Evolutionary conservation across 441 rosid species (phyloP).

Genomic region (Adansonia grandidieri): DNA sequence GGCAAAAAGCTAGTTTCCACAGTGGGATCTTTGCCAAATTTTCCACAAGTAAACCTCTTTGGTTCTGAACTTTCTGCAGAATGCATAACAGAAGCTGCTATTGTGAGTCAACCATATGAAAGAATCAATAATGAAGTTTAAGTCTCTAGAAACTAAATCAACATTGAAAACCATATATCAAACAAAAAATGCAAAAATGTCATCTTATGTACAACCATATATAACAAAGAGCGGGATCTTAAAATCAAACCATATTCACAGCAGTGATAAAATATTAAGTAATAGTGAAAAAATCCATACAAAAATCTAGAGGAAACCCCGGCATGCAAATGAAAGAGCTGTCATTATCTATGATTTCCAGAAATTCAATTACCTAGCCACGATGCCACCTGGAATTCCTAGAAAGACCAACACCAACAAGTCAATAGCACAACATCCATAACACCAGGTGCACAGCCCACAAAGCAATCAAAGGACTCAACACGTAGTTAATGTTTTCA

Average conservation of each 20-base stretch:
- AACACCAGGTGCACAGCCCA: neutral
- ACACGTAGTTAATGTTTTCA: neutral
- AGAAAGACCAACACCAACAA: neutral
- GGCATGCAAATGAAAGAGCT: neutral
- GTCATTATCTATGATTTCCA: neutral
- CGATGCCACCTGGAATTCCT: neutral
- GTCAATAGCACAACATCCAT: neutral
- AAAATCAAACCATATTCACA: neutral
- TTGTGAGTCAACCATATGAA: neutral
- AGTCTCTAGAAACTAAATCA: neutral
- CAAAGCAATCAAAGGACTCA: neutral
- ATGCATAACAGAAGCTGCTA: neutral
- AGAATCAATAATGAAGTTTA: slow-evolving; percentile 5
- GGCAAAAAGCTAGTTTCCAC: slow-evolving; percentile 97
- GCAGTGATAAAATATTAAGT: neutral
- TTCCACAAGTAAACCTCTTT: slow-evolving; percentile 48
- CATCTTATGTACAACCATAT: neutral
- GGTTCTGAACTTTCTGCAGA: slow-evolving; percentile 48
- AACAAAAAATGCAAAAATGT: neutral
- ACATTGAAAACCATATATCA: neutral
- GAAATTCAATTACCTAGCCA: neutral
- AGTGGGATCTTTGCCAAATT: slow-evolving; percentile 90
- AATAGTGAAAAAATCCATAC: neutral
- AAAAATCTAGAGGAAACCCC: neutral
- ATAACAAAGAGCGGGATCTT: neutral